Conservation (phyloP, 2,329 filamentous ascomycete species). For the Sporothrix variecibatus region DNA sequence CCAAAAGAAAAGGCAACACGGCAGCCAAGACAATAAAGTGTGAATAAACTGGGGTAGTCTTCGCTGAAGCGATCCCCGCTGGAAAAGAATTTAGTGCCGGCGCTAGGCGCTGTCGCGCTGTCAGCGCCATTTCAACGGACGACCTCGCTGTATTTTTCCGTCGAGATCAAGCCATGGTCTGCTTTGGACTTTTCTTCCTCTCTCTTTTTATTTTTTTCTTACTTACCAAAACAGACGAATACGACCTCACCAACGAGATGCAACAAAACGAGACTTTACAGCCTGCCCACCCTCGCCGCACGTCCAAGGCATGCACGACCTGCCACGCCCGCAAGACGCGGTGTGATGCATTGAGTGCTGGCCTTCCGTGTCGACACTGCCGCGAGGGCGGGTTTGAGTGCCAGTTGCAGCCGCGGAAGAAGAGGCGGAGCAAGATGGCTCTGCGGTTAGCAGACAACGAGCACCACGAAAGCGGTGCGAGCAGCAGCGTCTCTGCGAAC, state of each 20-base stretch:
- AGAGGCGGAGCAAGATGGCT: background rate
- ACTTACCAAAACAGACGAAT: background rate
- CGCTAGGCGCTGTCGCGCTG: background rate
- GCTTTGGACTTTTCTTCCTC: background rate
- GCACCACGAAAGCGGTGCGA: background rate
- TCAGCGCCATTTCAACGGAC: background rate
- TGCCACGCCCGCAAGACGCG: background rate
- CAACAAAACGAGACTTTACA: background rate
- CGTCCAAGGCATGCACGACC: background rate
- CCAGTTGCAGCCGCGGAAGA: background rate
- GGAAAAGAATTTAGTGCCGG: background rate
- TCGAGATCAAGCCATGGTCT: background rate
- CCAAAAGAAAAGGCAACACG: too few species aligned
- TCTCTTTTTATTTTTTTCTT: background rate
- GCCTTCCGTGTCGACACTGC: background rate
- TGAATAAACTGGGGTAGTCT: too few species aligned
- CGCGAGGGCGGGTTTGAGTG: background rate
- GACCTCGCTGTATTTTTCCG: background rate
- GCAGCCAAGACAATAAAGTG: too few species aligned
- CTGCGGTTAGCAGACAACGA: background rate
- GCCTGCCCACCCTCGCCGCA: background rate
- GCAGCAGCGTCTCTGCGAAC: background rate
- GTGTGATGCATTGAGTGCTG: background rate
- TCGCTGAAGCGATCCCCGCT: background rate
- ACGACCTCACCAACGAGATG: background rate